Conservation (phyloP, 139 green algal species). For the Spirogloea muscicola region DNA sequence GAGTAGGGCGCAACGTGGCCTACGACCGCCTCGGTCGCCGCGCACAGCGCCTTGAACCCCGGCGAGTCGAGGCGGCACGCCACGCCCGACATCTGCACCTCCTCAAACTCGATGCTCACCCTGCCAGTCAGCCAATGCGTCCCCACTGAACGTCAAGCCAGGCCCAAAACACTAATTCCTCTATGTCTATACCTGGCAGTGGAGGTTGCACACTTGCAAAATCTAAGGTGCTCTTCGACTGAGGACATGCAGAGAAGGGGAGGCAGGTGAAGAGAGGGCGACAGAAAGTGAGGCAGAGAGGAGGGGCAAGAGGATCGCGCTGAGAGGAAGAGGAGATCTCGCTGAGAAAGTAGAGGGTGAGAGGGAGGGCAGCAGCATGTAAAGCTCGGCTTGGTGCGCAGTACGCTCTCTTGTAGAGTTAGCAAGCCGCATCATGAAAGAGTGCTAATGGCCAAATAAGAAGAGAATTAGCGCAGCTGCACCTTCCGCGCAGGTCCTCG, state of each 20-base stretch:
- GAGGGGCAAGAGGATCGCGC: not conserved
- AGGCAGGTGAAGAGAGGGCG: not conserved
- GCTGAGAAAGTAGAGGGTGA: too few relatives aligned
- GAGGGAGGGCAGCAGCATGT: too few relatives aligned
- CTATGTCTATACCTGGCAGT: too few relatives aligned
- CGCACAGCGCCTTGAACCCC: conserved; percentile 60
- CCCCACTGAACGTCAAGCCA: not conserved
- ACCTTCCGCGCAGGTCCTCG: conserved; percentile 29
- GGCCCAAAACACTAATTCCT: too few relatives aligned
- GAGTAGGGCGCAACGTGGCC: conserved; percentile 52
- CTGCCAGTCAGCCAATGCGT: conserved; percentile 1
- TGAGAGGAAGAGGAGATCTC: not conserved
- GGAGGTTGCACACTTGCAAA: too few relatives aligned
- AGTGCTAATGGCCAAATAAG: too few relatives aligned
- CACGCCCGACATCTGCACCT: conserved; percentile 54
- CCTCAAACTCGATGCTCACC: conserved; percentile 64
- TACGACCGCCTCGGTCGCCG: conserved; percentile 58
- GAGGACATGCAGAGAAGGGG: too few relatives aligned
- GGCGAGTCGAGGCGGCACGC: conserved; percentile 62
- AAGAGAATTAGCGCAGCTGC: not conserved
- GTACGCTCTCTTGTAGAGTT: too few relatives aligned
- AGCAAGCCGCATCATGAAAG: too few relatives aligned
- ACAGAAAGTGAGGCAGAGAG: not conserved
- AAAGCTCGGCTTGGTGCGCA: too few relatives aligned
- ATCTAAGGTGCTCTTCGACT: too few relatives aligned